Evolutionary conservation across 257 asterid species (phyloP).

Genomic region (Petrea volubilis): DNA sequence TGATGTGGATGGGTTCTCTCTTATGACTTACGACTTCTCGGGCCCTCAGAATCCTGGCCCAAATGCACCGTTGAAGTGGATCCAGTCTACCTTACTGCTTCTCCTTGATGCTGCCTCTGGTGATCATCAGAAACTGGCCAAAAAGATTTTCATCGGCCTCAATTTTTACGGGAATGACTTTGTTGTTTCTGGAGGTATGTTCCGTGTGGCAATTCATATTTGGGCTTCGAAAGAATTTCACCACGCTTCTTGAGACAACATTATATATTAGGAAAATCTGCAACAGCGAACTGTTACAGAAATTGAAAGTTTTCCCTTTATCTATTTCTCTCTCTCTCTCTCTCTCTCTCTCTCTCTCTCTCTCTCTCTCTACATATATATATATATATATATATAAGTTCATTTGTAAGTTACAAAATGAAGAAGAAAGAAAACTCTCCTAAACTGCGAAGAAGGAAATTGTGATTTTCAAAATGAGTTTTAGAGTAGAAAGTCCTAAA

Average conservation of each 20-base stretch:
- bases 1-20: slow-evolving; percentile 86
- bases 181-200: slow-evolving; percentile 75
- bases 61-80: slow-evolving; percentile 93
- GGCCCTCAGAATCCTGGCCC: slow-evolving; percentile 97
- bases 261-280: neutral
- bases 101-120: slow-evolving; percentile 46
- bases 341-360: no score
- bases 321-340: no score
- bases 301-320: no score
- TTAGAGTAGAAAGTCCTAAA: no score
- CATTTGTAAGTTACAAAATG: no score
- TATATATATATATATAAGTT: no score
- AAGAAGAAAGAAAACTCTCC: no score
- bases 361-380: no score
- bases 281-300: no score
- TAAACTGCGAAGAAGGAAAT: no score
- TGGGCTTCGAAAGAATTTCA: no score
- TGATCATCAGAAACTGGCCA: slow-evolving; percentile 38
- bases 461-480: no score
- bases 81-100: slow-evolving; percentile 59
- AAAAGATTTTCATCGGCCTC: slow-evolving; percentile 72
- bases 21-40: slow-evolving; percentile 96
- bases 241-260: slow-evolving; percentile 1
- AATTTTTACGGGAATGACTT: slow-evolving; percentile 93
- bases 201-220: neutral